phyloP scores from a whole-genome alignment of 2,329 filamentous ascomycete genomes.

The Thielaviopsis populi region DNA sequence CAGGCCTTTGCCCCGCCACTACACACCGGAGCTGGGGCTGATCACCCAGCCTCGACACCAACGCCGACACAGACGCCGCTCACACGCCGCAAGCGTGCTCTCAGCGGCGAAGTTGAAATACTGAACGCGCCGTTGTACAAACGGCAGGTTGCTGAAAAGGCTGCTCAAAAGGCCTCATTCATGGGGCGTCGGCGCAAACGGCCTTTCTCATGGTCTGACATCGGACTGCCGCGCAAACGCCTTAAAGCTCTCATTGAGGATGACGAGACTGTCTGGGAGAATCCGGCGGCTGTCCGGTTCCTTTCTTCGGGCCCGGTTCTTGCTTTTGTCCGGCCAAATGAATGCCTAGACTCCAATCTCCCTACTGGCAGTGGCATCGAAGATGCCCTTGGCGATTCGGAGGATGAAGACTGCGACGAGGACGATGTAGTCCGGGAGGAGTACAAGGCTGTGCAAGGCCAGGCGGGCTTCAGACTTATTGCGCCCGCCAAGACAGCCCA shows the following conservation, averaged over 20 bases:
- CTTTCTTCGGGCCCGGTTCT: conserved; percentile 9
- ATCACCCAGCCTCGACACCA: background rate
- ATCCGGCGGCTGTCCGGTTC: conserved; percentile 13
- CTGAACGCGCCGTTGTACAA: conserved; percentile 37
- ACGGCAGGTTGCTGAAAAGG: conserved; percentile 21
- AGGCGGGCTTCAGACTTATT: background rate
- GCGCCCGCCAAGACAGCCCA: background rate
- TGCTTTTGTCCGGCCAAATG: conserved; percentile 15
- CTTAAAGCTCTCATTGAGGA: conserved; percentile 15
- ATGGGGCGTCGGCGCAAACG: conserved; percentile 9
- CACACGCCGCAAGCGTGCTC: conserved; percentile 12
- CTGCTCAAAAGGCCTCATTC: conserved; percentile 1
- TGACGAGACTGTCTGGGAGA: conserved; percentile 14
- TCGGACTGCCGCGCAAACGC: conserved; percentile 12
- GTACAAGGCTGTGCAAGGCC: background rate
- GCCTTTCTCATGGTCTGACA: conserved; percentile 14
- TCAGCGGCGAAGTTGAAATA: conserved; percentile 30
- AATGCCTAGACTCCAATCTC: conserved; percentile 9
- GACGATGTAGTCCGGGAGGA: background rate
- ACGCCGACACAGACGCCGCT: conserved; percentile 6
- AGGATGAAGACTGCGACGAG: background rate
- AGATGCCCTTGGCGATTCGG: background rate
- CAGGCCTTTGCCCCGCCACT: conserved; percentile 6
- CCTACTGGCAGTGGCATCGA: background rate
- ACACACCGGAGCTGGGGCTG: background rate